Conservation (phyloP, 2,329 filamentous ascomycete genomes). For the Hypoxylon rubiginosum region DNA sequence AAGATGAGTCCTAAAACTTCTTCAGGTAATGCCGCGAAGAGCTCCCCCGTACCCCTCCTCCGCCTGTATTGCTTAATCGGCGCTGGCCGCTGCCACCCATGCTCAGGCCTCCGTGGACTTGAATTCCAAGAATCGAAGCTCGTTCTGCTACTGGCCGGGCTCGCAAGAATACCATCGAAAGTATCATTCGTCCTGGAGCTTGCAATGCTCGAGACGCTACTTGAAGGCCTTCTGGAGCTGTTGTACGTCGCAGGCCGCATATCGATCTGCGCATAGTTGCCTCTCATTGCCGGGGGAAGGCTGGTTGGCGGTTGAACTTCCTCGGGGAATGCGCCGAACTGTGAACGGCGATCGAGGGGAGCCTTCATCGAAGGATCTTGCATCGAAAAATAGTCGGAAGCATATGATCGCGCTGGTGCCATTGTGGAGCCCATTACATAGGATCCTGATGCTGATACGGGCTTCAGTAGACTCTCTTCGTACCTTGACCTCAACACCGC, state of each 20-base stretch:
- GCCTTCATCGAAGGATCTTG: constrained; percentile 30
- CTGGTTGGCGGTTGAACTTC: constrained; percentile 40
- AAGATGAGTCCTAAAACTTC: constrained; percentile 71
- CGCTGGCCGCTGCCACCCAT: constrained; percentile 53
- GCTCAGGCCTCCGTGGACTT: constrained; percentile 46
- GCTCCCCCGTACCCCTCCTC: constrained; percentile 61
- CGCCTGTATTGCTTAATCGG: constrained; percentile 54
- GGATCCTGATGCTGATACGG: constrained; percentile 27
- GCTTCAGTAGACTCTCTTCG: constrained; percentile 44
- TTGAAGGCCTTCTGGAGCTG: constrained; percentile 44
- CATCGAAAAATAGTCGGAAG: constrained; percentile 37
- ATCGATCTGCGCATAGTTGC: constrained; percentile 52
- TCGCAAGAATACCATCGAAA: constrained; percentile 50
- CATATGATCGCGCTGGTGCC: constrained; percentile 37
- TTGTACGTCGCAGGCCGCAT: constrained; percentile 45
- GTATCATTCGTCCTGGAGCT: constrained; percentile 50
- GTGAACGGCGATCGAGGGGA: constrained; percentile 38
- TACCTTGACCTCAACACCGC: constrained; percentile 38
- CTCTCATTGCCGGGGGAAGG: constrained; percentile 44
- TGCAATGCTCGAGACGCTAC: constrained; percentile 44
- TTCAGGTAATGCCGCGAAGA: constrained; percentile 68
- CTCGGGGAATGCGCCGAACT: constrained; percentile 36
- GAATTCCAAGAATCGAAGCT: constrained; percentile 59
- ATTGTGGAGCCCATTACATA: constrained; percentile 42
- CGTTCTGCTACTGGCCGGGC: constrained; percentile 54